Evolutionary conservation across 148 eudicot species (phyloP).

Genomic region (Chenopodium suecicum): DNA sequence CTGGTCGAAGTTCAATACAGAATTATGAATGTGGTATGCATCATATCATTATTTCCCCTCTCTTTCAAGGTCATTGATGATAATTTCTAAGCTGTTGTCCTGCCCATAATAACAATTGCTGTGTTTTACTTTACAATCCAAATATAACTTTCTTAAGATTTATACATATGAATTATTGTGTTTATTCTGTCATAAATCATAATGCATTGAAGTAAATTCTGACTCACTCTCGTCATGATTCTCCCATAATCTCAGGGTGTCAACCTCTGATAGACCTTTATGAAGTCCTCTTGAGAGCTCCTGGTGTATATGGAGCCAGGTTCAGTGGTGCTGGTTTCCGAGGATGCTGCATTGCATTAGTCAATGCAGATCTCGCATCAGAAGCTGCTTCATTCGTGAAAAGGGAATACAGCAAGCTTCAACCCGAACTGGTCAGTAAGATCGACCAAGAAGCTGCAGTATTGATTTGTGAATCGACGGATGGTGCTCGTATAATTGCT

Average conservation of each 20-base stretch:
- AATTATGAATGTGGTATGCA: slow-evolving; percentile 90
- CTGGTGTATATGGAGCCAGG: slow-evolving; percentile 82
- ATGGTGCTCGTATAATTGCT: slow-evolving; percentile 66
- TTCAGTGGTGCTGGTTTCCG: slow-evolving; percentile 99
- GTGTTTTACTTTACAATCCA: too few species aligned
- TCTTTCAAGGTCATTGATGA: neutral
- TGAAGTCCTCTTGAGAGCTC: slow-evolving; percentile 74
- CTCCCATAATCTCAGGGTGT: slow-evolving; percentile 49
- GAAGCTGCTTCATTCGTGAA: slow-evolving; percentile 66
- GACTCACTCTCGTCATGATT: neutral
- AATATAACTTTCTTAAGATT: neutral
- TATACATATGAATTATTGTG: neutral
- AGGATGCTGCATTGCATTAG: slow-evolving; percentile 92
- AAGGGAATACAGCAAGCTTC: slow-evolving; percentile 59
- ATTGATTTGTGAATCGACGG: slow-evolving; percentile 72
- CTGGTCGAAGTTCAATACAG: slow-evolving; percentile 89
- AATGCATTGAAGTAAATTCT: neutral
- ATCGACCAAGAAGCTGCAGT: slow-evolving; percentile 49
- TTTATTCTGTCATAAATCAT: neutral
- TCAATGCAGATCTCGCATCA: slow-evolving; percentile 53
- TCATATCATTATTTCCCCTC: neutral
- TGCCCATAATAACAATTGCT: too few species aligned
- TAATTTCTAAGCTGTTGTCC: neutral
- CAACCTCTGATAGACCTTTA: slow-evolving; percentile 84
- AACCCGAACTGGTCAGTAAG: slow-evolving; percentile 64